phyloP scores from a whole-genome alignment of 169 alveolate genomes.

The Cyclospora cayetanensis region DNA sequence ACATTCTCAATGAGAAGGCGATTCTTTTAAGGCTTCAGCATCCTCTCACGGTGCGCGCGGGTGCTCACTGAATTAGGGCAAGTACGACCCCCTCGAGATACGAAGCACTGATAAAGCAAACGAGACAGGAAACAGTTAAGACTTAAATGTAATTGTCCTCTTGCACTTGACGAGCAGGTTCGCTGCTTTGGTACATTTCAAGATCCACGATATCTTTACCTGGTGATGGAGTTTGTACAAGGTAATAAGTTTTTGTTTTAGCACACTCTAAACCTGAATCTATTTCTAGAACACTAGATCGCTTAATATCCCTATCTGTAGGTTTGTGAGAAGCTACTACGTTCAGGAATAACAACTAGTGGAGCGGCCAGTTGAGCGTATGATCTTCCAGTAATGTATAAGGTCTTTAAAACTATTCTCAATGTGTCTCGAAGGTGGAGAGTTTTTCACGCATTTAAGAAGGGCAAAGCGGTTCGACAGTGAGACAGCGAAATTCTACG shows the following conservation, averaged over 20 bases:
- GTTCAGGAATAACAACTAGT: too few species aligned
- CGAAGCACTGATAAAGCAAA: not conserved
- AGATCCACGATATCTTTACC: constrained; percentile 80
- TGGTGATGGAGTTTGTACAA: constrained; percentile 82
- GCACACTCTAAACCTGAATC: too few species aligned
- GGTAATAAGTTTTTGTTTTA: constrained; percentile 51
- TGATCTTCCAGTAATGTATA: too few species aligned
- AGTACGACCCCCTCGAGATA: not conserved
- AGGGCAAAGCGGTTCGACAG: constrained; percentile 83
- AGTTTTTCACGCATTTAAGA: constrained; percentile 89
- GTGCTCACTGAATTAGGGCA: not conserved
- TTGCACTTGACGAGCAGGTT: constrained; percentile 74
- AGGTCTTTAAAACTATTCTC: too few species aligned
- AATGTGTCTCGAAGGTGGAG: too few species aligned
- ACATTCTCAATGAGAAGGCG: constrained; percentile 91
- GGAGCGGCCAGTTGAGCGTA: too few species aligned
- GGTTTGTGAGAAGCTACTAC: too few species aligned
- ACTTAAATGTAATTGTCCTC: not conserved
- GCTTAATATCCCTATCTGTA: too few species aligned
- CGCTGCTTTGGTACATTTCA: constrained; percentile 83
- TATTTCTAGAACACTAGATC: too few species aligned
- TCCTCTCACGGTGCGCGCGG: constrained; percentile 89
- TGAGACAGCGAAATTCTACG: constrained; percentile 87
- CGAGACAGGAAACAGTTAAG: too few species aligned
- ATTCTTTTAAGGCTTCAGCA: constrained; percentile 86